Conservation (phyloP, 2,329 filamentous ascomycete species). For the Ophiostoma himal-ulmi region DNA sequence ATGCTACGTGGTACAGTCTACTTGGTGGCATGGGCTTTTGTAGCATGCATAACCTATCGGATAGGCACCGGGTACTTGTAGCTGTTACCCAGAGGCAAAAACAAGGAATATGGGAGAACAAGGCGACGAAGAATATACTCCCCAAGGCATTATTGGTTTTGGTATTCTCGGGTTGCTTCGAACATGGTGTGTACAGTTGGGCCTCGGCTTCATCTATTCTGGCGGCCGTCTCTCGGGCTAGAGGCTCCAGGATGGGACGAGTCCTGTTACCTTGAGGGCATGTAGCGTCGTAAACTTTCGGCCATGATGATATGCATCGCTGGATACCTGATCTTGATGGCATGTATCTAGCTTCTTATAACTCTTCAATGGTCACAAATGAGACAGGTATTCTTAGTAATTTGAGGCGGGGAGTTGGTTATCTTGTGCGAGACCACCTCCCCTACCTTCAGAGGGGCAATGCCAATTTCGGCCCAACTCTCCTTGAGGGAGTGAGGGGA, state of each 20-base stretch:
- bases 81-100: neutral
- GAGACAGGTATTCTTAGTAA: neutral
- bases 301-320: neutral
- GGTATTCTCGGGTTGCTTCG: neutral
- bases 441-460: neutral
- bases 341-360: neutral
- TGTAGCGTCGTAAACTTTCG: neutral
- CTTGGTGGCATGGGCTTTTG: neutral
- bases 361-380: neutral
- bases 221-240: neutral
- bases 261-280: neutral
- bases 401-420: neutral
- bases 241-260: neutral
- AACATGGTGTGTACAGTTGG: neutral
- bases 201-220: neutral
- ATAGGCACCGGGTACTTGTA: neutral
- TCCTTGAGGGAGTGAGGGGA: neutral
- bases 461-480: neutral
- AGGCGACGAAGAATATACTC: neutral
- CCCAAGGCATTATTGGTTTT: neutral
- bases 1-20: neutral
- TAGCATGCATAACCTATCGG: constrained; percentile 2
- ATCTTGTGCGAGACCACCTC: neutral
- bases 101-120: constrained; percentile 1
- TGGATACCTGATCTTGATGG: neutral